These are phyloP conservation scores for Ustulina deusta DNA, from an alignment of 2,329 filamentous ascomycete genomes.

Conservation along the genomic window DNA sequence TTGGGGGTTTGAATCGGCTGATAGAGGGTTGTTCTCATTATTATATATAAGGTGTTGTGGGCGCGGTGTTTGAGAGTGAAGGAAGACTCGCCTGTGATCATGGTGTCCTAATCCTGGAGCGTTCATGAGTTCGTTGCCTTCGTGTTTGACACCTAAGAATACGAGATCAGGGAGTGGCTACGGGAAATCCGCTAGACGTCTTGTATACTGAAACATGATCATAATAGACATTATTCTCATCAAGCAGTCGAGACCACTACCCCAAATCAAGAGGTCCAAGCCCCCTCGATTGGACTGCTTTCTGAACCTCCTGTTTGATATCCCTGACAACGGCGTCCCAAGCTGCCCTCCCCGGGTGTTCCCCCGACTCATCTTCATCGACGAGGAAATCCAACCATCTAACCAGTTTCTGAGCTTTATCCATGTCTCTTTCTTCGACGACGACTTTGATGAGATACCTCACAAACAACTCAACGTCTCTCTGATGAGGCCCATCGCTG, in stretches of 20 bases:
- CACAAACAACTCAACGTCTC: slow-evolving; percentile 81
- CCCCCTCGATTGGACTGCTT: slow-evolving; percentile 67
- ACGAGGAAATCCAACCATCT: slow-evolving; percentile 74
- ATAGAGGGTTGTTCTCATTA: background rate
- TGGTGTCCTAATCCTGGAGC: background rate
- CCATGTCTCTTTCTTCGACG: slow-evolving; percentile 79
- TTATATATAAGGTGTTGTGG: background rate
- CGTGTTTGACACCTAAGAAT: background rate
- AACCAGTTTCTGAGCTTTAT: slow-evolving; percentile 77
- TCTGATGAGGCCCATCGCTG: slow-evolving; percentile 79
- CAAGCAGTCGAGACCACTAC: slow-evolving; percentile 3
- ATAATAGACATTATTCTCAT: slow-evolving; percentile 27
- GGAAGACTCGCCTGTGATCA: background rate
- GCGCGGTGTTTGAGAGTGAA: background rate
- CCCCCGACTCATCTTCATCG: slow-evolving; percentile 58
- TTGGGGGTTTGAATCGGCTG: slow-evolving; percentile 16
- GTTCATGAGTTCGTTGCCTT: background rate
- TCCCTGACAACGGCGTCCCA: slow-evolving; percentile 61
- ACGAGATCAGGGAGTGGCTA: background rate
- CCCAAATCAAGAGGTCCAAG: slow-evolving; percentile 65
- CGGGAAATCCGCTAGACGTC: background rate
- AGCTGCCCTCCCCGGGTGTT: slow-evolving; percentile 52
- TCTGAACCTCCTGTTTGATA: slow-evolving; percentile 65
- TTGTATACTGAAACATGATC: slow-evolving; percentile 13
- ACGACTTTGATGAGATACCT: slow-evolving; percentile 80